Base-by-base conservation (phyloP, 73 alveolate species). In the Paramecium biaurelia region DNA sequence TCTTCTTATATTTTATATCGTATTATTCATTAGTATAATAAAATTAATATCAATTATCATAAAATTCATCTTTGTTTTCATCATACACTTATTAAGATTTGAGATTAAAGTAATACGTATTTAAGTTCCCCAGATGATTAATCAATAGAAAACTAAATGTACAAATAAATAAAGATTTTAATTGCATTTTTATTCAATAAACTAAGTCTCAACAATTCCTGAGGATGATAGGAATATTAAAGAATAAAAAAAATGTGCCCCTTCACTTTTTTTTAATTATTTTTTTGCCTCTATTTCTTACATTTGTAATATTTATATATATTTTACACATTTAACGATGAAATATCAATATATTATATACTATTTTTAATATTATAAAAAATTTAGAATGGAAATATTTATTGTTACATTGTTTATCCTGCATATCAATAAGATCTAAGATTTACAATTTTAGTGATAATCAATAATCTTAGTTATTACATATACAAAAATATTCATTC, bases 91-190 rank as follows among this genome's bases (percentile, higher is more conserved):
- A 43, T 30, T 79, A 41, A 5, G 90, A 41, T 79, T 70, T 20
- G 94, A 92, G 0, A 89, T 82, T 82, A 89, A 38, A 4, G 94
- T 89, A 12, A 89, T 89, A 42, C 70, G 76, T 43, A 70, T 76
- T 7, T 89, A 89, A 11, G 94, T 89, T 18, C 94, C 94, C 94
- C 76, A 70, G 30, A 89, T 70, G 26, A 89, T 53, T 72, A 42
- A 89, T 43, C 94, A 76, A 82, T 89, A 89, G 67, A 89, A 89
- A 14, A 89, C 85, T 20, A 89, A 63, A 89, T 89, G 92, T 23
- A 89, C 85, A 20, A 89, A 58, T 89, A 89, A 53, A 15, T 53
- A 37, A 67, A 63, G 87, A 47, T 68, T 63, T 41, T 70, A 70
- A 63, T 82, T 63, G 85, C 94, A 89, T 37, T 58, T 49, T 49